A percentile compares a stretch with the other conserved stretches of the same genome.
Conservation (phyloP, 2,329 filamentous ascomycete species). For the Emericellopsis cladophorae region DNA sequence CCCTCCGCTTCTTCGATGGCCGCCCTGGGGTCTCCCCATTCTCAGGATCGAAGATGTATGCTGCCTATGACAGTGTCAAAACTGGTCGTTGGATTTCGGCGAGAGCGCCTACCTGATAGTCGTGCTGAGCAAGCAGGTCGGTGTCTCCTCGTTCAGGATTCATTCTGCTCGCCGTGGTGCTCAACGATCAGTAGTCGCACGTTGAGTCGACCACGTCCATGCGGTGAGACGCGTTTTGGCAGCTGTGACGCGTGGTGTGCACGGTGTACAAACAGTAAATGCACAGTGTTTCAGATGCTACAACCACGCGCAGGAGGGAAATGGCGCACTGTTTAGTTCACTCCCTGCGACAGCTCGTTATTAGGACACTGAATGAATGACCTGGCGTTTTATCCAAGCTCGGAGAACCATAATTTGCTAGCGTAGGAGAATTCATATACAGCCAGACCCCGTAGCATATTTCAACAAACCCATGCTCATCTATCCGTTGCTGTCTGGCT, state of each 20-base stretch:
- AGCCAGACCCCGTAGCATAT: neutral
- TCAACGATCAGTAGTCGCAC: too few relatives aligned
- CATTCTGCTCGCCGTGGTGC: neutral
- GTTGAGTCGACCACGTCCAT: too few relatives aligned
- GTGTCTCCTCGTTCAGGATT: neutral
- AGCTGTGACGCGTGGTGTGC: slow-evolving; percentile 1
- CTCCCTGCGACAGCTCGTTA: too few relatives aligned
- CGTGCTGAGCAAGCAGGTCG: slow-evolving; percentile 22
- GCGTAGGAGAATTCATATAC: neutral
- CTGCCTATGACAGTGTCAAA: slow-evolving; percentile 28
- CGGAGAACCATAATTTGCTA: neutral
- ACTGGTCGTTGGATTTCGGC: neutral
- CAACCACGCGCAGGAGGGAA: too few relatives aligned
- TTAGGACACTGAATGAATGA: too few relatives aligned
- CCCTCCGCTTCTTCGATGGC: slow-evolving; percentile 45
- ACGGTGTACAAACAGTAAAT: too few relatives aligned
- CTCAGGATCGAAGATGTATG: slow-evolving; percentile 48
- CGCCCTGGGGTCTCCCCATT: slow-evolving; percentile 18
- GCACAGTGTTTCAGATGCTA: too few relatives aligned
- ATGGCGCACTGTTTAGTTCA: too few relatives aligned
- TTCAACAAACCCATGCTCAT: neutral
- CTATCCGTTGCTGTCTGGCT: neutral
- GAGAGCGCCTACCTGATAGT: slow-evolving; percentile 25
- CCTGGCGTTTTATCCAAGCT: neutral
- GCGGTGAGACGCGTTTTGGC: too few relatives aligned